Evolutionary conservation across 768 basidiomycete genomes (phyloP), one percentile per base, ranked within the genome.

Genomic region (Suillus variegatus): DNA sequence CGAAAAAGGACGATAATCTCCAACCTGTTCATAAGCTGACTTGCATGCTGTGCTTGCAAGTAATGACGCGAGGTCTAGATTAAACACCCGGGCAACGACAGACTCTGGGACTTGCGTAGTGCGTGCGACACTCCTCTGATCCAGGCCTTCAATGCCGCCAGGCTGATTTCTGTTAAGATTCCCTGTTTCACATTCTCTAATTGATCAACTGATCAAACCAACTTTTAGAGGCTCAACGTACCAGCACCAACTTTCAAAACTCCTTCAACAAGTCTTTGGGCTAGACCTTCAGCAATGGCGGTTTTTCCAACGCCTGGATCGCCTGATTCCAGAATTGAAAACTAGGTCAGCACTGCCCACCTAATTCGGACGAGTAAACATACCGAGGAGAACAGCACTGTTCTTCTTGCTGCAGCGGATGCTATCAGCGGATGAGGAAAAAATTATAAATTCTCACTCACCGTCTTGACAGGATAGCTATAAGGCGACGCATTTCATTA

Each of bases 21-120:
- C 4, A n/a, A 65, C 64, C 49, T 61, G 49, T 61, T 65, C 64
- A 47, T 65, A 65, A 6, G 64, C 64, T n/a, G 49, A 61, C 38
- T 65, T 65, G 47, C 64, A 65, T 36, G 60, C 60, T 10, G 64
- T 65, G 28, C 60, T 65, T n/a, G 64, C 64, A 20, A 65, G 64
- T 38, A 65, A 46, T 16, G 64, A 35, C 16, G 60, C 60, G 44
- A 65, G 64, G 47, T 65, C 60, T 8, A 65, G 41, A 13, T 43
- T 60, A 38, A 65, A 65, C 49, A 65, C 64, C 32, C 60, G 60
- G 32, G 64, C 60, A 44, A 65, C 43, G 35, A 65, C 43, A 28
- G 64, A 65, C 41, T 65, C 64, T 32, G 64, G 64, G 41, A 65
- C 60, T 51, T 51, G 22, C 49, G 7, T 51, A 25, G 12, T 28